phyloP scores from a whole-genome alignment of 345 rosid genomes.

The Lepidium sativum region DNA sequence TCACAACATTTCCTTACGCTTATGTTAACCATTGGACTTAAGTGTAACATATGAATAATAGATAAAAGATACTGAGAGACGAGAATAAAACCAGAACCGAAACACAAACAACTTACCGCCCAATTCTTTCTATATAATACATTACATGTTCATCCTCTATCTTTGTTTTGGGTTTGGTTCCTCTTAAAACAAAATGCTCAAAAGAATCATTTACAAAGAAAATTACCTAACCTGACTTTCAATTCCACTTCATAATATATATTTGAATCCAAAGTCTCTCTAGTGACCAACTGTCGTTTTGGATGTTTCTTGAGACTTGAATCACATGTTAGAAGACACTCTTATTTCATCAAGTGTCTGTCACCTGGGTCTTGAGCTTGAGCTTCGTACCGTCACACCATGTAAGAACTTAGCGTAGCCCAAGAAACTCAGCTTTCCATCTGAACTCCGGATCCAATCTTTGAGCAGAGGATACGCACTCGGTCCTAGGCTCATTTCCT shows the following conservation, averaged over 20 bases:
- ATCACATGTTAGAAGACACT: conserved; percentile 12
- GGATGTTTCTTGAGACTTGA: neutral
- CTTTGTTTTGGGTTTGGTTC: neutral
- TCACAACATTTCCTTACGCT: too few species aligned
- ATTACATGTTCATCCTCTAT: neutral
- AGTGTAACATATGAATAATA: neutral
- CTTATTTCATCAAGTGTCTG: neutral
- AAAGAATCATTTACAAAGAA: conserved; percentile 26
- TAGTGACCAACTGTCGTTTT: neutral
- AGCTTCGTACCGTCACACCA: conserved; percentile 55
- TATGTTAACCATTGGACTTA: too few species aligned
- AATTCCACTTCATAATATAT: neutral
- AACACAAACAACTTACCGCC: neutral
- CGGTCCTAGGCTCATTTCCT: conserved; percentile 63
- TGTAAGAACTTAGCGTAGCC: conserved; percentile 77
- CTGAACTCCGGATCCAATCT: conserved; percentile 53
- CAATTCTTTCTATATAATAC: conserved; percentile 10
- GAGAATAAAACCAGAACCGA: neutral
- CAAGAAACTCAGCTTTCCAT: conserved; percentile 54
- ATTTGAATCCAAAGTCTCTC: neutral
- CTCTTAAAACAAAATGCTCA: conserved; percentile 5
- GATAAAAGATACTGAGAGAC: neutral
- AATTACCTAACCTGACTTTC: neutral
- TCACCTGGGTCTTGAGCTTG: conserved; percentile 49
- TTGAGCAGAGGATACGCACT: conserved; percentile 40